Conservation (phyloP, 2,329 filamentous ascomycete species). For the Mycosphaerella sp. region DNA sequence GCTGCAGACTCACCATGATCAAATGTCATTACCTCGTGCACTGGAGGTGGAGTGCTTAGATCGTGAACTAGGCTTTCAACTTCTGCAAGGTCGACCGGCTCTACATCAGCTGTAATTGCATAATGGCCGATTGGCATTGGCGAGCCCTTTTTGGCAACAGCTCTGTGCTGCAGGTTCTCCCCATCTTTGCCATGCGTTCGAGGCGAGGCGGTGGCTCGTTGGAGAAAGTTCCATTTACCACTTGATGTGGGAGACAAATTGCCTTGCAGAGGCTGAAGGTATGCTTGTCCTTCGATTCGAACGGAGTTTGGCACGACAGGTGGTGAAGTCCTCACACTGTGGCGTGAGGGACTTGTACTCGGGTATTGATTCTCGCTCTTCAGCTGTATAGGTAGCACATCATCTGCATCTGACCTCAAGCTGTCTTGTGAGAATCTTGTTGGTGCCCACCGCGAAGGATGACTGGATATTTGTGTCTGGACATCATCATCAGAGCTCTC, state of each 20-base stretch:
- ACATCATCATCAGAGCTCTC: slow-evolving; percentile 27
- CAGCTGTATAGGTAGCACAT: background rate
- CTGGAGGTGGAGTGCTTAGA: slow-evolving; percentile 17
- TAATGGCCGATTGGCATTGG: slow-evolving; percentile 45
- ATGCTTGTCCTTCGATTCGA: background rate
- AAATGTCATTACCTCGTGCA: background rate
- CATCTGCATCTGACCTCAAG: background rate
- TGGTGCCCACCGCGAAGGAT: slow-evolving; percentile 20
- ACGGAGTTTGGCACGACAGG: background rate
- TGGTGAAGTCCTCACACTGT: background rate
- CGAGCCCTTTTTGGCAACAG: slow-evolving; percentile 8
- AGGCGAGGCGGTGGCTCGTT: slow-evolving; percentile 41
- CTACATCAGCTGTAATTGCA: slow-evolving; percentile 49
- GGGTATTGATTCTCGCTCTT: too few relatives aligned
- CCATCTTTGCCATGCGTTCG: slow-evolving; percentile 31
- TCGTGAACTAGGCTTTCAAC: slow-evolving; percentile 45
- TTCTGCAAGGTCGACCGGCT: slow-evolving; percentile 40
- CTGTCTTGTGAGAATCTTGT: slow-evolving; percentile 17
- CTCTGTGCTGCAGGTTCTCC: slow-evolving; percentile 12
- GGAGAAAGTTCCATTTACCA: slow-evolving; percentile 56
- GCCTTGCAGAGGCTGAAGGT: background rate
- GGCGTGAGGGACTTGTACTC: too few relatives aligned
- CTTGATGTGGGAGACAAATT: slow-evolving; percentile 32
- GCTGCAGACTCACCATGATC: background rate
- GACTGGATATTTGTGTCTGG: slow-evolving; percentile 9